Conservation (phyloP, 129 eudicot species). For the Smallanthus sonchifolius region DNA sequence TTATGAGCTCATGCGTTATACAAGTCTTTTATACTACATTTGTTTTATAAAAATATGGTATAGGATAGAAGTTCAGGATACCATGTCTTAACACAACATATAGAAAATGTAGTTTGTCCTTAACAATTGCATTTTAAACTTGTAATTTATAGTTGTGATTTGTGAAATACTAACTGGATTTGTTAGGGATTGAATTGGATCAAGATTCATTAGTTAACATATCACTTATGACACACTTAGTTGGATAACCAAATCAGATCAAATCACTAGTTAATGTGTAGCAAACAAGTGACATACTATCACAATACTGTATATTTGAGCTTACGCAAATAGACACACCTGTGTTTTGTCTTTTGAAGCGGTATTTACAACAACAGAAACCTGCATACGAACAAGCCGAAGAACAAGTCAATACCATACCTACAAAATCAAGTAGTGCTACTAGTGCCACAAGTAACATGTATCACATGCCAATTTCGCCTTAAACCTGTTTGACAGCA, state of each 20-base stretch:
- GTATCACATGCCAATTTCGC: background rate
- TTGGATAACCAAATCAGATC: background rate
- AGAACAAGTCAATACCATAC: constrained; percentile 16
- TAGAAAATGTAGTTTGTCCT: background rate
- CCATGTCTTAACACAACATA: background rate
- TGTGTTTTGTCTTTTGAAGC: constrained; percentile 88
- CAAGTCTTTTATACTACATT: background rate
- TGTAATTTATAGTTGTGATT: background rate
- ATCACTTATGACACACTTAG: background rate
- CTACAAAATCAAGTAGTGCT: constrained; percentile 4
- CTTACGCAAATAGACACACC: constrained; percentile 34
- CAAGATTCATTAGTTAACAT: background rate
- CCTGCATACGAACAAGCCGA: constrained; percentile 39
- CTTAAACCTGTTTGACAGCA: constrained; percentile 85
- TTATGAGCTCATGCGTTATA: background rate
- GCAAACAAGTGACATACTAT: background rate
- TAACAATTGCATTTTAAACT: background rate
- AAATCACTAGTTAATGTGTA: background rate
- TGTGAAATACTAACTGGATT: background rate
- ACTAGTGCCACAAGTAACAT: background rate
- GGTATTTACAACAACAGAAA: constrained; percentile 64
- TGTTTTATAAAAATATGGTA: background rate
- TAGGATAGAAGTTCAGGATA: background rate
- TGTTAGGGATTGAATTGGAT: background rate
- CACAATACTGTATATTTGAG: background rate